These are phyloP conservation scores for Sclerotinia borealis DNA, from an alignment of 2,329 filamentous ascomycete species.

Conservation along the genomic window DNA sequence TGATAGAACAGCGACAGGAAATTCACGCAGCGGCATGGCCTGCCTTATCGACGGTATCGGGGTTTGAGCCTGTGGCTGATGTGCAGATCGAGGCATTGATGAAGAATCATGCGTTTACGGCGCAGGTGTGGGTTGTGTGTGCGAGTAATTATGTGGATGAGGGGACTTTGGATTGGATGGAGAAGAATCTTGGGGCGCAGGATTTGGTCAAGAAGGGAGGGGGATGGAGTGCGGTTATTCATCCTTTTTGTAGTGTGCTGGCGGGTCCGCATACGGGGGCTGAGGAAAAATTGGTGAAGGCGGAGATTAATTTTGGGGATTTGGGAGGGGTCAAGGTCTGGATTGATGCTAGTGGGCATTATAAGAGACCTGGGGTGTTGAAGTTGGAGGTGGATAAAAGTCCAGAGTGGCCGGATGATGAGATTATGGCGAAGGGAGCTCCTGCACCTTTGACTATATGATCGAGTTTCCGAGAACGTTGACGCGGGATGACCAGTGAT, in stretches of 20 bases:
- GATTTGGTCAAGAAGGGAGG: not conserved
- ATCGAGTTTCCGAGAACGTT: too few relatives aligned
- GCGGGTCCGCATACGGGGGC: constrained; percentile 1
- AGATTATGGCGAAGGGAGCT: not conserved
- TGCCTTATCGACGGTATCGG: not conserved
- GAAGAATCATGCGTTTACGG: constrained; percentile 41
- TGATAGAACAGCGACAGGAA: not conserved
- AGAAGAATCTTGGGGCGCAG: not conserved
- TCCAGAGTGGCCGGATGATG: not conserved
- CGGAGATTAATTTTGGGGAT: not conserved
- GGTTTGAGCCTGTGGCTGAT: not conserved
- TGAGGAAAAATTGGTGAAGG: not conserved
- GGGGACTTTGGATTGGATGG: constrained; percentile 33
- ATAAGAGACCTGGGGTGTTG: constrained; percentile 5
- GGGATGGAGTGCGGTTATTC: not conserved
- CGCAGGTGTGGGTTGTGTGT: constrained; percentile 39
- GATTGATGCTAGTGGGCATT: constrained; percentile 12
- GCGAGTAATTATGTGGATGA: constrained; percentile 40
- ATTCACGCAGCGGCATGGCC: not conserved
- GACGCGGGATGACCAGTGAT: too few relatives aligned
- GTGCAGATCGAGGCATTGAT: constrained; percentile 39
- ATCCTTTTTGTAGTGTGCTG: constrained; percentile 1
- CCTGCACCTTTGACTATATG: not conserved
- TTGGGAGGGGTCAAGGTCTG: not conserved
- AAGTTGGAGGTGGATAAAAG: not conserved